Conservation (phyloP, 2,329 filamentous ascomycete species). For the Podosphaera aphanis region DNA sequence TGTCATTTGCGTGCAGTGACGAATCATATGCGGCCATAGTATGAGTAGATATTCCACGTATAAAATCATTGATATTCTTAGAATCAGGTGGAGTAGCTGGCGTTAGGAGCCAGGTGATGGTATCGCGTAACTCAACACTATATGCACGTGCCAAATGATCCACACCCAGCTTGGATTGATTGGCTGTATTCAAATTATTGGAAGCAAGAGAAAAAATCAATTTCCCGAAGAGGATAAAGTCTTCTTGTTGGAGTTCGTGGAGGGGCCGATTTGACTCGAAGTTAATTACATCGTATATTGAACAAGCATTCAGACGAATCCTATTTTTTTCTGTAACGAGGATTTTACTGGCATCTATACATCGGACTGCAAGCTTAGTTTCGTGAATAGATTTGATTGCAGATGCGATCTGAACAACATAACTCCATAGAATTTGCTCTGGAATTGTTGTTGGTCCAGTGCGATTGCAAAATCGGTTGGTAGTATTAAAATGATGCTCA, state of each 20-base stretch:
- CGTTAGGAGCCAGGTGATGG: slow-evolving; percentile 59
- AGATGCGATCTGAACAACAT: slow-evolving; percentile 75
- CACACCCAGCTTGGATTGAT: slow-evolving; percentile 40
- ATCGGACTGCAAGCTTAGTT: slow-evolving; percentile 58
- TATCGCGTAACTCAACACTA: slow-evolving; percentile 54
- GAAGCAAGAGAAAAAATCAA: slow-evolving; percentile 65
- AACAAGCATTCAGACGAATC: slow-evolving; percentile 69
- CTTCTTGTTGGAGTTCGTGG: slow-evolving; percentile 63
- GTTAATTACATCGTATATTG: slow-evolving; percentile 71
- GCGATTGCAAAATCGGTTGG: slow-evolving; percentile 18
- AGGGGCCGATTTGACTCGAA: slow-evolving; percentile 47
- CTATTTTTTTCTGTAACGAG: slow-evolving; percentile 77
- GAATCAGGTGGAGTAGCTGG: slow-evolving; percentile 31
- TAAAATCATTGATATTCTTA: slow-evolving; percentile 59
- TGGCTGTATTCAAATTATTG: slow-evolving; percentile 30
- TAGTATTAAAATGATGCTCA: slow-evolving; percentile 45
- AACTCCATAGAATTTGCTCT: slow-evolving; percentile 70
- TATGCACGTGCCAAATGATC: slow-evolving; percentile 59
- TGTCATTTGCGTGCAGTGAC: slow-evolving; percentile 57
- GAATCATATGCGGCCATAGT: slow-evolving; percentile 55
- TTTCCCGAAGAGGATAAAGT: slow-evolving; percentile 63
- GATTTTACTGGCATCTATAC: slow-evolving; percentile 72
- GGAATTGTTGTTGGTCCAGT: slow-evolving; percentile 21
- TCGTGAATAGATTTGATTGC: slow-evolving; percentile 71
- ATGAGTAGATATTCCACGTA: slow-evolving; percentile 56